Conservation (phyloP, 2,329 filamentous ascomycete species). For the Colletotrichum somersetense region DNA sequence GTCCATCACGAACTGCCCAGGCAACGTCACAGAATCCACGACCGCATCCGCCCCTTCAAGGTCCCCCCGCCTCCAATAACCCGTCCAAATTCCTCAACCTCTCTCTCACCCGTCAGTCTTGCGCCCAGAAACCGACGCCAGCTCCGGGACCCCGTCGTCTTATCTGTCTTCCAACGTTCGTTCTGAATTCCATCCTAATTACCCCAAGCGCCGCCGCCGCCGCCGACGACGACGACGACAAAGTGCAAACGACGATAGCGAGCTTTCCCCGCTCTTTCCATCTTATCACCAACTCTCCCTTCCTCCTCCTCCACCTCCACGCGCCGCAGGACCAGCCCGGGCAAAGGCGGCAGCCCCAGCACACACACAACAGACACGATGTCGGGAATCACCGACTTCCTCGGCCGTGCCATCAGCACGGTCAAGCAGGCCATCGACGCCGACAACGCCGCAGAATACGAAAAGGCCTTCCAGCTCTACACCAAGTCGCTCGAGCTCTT, state of each 20-base stretch:
- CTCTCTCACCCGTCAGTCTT: constrained; percentile 3
- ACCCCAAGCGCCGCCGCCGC: background rate
- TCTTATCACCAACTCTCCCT: constrained; percentile 11
- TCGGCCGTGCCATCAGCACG: constrained; percentile 94
- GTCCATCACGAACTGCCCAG: constrained; percentile 40
- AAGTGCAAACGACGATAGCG: constrained; percentile 16
- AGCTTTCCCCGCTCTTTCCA: constrained; percentile 38
- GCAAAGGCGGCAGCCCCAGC: background rate
- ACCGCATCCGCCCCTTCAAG: constrained; percentile 33
- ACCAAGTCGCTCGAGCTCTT: constrained; percentile 97
- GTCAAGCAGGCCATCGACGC: constrained; percentile 98
- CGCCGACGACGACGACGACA: background rate
- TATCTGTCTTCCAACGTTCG: constrained; percentile 14
- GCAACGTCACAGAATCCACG: constrained; percentile 40
- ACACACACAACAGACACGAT: constrained; percentile 63
- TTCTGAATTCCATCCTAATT: background rate
- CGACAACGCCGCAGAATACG: constrained; percentile 95
- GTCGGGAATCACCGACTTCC: constrained; percentile 92
- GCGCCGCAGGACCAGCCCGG: background rate
- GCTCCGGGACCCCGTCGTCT: constrained; percentile 6
- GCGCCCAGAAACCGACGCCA: constrained; percentile 34
- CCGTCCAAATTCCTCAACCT: background rate
- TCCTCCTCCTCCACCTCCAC: constrained; percentile 7
- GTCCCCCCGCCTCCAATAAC: constrained; percentile 1
- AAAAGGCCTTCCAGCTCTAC: constrained; percentile 96